Evolutionary conservation across 2,329 filamentous ascomycete species (phyloP).

Genomic region (Trichoderma koningii): DNA sequence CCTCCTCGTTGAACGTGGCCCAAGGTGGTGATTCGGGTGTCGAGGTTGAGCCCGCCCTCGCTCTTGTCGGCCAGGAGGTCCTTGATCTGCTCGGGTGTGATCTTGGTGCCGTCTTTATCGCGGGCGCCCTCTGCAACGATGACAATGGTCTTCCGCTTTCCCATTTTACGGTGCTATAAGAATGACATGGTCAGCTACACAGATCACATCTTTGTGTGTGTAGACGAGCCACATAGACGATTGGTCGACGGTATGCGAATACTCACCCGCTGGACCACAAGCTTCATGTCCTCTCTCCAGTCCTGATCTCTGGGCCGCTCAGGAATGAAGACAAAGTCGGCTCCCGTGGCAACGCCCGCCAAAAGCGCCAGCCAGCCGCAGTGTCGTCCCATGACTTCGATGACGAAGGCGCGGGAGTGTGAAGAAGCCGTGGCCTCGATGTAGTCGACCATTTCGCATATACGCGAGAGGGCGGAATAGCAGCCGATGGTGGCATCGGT

Average conservation of each 20-base stretch:
- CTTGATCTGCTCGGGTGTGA: slow-evolving; percentile 79
- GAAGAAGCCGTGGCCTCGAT: slow-evolving; percentile 94
- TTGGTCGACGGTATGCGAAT: background rate
- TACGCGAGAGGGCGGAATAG: slow-evolving; percentile 88
- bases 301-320: slow-evolving; percentile 86
- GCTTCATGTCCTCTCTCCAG: slow-evolving; percentile 88
- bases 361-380: slow-evolving; percentile 98
- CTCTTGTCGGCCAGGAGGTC: slow-evolving; percentile 78
- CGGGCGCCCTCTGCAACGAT: slow-evolving; percentile 96
- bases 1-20: slow-evolving; percentile 98
- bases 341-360: slow-evolving; percentile 90
- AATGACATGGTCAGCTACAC: slow-evolving; percentile 1
- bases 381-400: slow-evolving; percentile 98
- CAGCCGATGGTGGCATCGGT: slow-evolving; percentile 97
- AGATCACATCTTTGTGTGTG: background rate
- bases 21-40: slow-evolving; percentile 91
- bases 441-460: slow-evolving; percentile 94
- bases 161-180: slow-evolving; percentile 74
- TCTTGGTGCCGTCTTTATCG: slow-evolving; percentile 80
- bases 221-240: background rate
- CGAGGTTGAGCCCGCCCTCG: slow-evolving; percentile 68
- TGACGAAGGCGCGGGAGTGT: slow-evolving; percentile 93
- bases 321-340: slow-evolving; percentile 95
- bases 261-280: slow-evolving; percentile 69
- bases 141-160: slow-evolving; percentile 97